Evolutionary conservation across 768 basidiomycete genomes (phyloP), one percentile per base, ranked within the genome.

Genomic region (Mycena rosella): DNA sequence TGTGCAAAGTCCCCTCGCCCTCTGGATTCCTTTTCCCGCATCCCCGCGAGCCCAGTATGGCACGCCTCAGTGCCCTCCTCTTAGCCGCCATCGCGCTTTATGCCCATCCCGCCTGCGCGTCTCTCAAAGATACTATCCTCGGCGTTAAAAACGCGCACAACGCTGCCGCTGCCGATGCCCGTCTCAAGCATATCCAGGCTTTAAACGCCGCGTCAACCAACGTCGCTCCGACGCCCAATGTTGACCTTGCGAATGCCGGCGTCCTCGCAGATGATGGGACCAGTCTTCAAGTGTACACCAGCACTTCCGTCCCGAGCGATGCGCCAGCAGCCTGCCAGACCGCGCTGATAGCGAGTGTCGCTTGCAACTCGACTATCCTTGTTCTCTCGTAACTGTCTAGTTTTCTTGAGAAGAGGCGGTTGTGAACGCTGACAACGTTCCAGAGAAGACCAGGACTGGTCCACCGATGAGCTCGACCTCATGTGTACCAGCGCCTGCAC

Each of bases 261-360:
- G 32, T 27, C 26, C 52, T 53, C 13, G 52, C 52, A 53, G 52
- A 34, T 17, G 52, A 18, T 32, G 49, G 26, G 52, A n/a, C n/a
- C 52, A 53, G 52, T 53, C 32, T 53, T 17, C 52, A 53, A 36
- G 32, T 53, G 30, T 53, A 53, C 52, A 53, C 52, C 52, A 53
- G 14, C 32, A 36, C 52, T 36, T 53, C 32, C 20, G n/a, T 53
- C 32, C 52, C 52, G 27, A 22, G 32, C 27, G 32, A 36, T 36
- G 32, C 52, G 20, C 52, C 52, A 34, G 52, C 52, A 29, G 53
- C 53, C 34, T 54, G 53, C 11, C 22, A 13, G n/a, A 15, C 53
- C 34, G 53, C 53, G 53, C 38, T 38, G 9, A 15, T 38, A 9
- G 38, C 38, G 38, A 38, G 9, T 9, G 14, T 38, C 14, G 38